Evolutionary conservation across 2,329 filamentous ascomycete species (phyloP), one percentile per base, ranked within the genome.

Genomic region (Fusarium napiforme): DNA sequence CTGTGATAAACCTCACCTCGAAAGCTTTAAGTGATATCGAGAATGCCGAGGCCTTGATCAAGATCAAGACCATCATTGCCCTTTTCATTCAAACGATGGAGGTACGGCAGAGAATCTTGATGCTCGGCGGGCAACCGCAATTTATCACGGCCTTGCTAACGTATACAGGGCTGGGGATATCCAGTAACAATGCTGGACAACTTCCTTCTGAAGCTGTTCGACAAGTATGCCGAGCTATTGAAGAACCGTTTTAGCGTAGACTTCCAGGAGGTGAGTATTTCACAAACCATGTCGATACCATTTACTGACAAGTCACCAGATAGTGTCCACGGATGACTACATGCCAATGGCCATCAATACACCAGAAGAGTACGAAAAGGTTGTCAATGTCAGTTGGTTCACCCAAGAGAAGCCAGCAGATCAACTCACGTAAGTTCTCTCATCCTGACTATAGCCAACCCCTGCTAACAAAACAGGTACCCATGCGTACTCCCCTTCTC

Each of bases 11-110:
- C 14, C 86, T 98, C 53, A 97, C 97, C 71, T 91, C 92, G 2
- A 93, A 92, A 75, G 92, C 94, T 1, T 85, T 99, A 9, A 88
- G 89, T 56, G 90, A 91, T 45, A 90, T 99, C n/a, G 91, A 91
- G 66, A 96, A 97, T 79, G 95, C 96, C 18, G 95, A 98, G 79
- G 90, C 93, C 34, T 85, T 99, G 40, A 86, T 98, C n/a, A 97
- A 96, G 81, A 95, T 98, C 78, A 99, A 99, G 82, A 94, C 94
- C 50, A 90, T 97, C 32, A 91, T 98, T 78, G 93, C 95, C 8
- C 86, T 99, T 19, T 99, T 99, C 81, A 97, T 98, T 78, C 94
- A 99, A 79, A 98, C 96, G 3, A 98, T 99, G 96, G 94, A 97
- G 87, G 93, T 93, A 42, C 92, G 91, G 9, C 89, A 47, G 91